phyloP scores from a whole-genome alignment of 257 asterid species.

The Capsicum baccatum region DNA sequence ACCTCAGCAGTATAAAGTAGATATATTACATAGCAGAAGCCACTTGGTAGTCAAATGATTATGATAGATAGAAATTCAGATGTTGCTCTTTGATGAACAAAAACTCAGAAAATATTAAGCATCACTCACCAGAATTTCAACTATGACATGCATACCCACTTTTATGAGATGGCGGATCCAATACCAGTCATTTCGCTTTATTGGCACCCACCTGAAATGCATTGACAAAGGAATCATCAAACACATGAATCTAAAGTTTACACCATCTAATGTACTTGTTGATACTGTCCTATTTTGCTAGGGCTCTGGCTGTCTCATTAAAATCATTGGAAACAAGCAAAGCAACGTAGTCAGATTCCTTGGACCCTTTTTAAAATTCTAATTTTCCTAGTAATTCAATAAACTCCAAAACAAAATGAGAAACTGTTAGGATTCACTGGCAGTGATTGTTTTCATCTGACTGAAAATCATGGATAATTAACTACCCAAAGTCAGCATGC shows the following conservation, averaged over 20 bases:
- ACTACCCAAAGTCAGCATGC: neutral
- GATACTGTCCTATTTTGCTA: neutral
- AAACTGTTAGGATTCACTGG: neutral
- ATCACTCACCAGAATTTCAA: constrained; percentile 84
- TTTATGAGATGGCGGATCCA: constrained; percentile 98
- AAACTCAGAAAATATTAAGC: constrained; percentile 28
- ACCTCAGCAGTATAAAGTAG: constrained; percentile 22
- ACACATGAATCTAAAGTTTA: neutral
- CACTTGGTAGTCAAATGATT: neutral
- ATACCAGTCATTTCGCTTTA: constrained; percentile 97
- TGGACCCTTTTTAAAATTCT: neutral
- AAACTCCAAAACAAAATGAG: constrained; percentile 11
- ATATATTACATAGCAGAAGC: neutral
- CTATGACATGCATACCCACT: constrained; percentile 89
- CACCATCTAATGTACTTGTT: neutral
- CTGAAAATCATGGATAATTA: neutral
- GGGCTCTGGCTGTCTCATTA: neutral
- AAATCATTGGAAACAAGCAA: constrained; percentile 13
- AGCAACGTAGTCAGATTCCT: neutral
- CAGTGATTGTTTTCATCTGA: neutral
- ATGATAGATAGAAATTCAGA: neutral
- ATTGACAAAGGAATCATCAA: constrained; percentile 20
- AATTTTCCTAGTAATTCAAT: neutral
- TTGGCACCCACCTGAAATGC: constrained; percentile 86
- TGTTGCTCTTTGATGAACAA: neutral